Evolutionary conservation across 2,329 filamentous ascomycete species (phyloP).

Genomic region (Cytospora mali): DNA sequence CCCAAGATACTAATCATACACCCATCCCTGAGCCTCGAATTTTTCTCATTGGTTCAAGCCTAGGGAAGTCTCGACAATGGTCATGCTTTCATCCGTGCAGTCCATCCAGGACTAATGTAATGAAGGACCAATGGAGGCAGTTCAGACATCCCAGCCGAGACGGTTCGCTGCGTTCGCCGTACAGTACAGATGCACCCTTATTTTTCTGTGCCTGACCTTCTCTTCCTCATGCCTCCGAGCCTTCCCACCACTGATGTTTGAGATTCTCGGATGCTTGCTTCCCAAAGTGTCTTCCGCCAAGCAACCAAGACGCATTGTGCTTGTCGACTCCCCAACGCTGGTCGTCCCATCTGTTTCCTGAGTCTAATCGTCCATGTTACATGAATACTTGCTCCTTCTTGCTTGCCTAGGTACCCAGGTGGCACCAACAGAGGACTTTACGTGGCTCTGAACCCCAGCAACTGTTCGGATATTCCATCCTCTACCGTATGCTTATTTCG

Average conservation of each 20-base stretch:
- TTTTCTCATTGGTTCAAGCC: conserved; percentile 44
- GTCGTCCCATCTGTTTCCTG: background rate
- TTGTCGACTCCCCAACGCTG: conserved; percentile 19
- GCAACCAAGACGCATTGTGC: conserved; percentile 3
- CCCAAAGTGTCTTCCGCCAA: conserved; percentile 9
- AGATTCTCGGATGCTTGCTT: conserved; percentile 25
- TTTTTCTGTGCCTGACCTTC: conserved; percentile 35
- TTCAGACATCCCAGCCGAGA: conserved; percentile 45
- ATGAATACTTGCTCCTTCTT: conserved; percentile 6
- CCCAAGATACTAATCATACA: conserved; percentile 24
- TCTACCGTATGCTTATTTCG: conserved; percentile 15
- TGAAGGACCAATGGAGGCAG: conserved; percentile 46
- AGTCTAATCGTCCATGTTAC: background rate
- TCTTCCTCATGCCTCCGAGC: conserved; percentile 30
- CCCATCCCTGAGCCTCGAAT: conserved; percentile 23
- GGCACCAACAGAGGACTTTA: background rate
- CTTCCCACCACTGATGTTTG: conserved; percentile 16
- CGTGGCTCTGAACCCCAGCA: conserved; percentile 9
- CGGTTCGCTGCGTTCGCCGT: conserved; percentile 37
- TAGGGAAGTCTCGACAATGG: conserved; percentile 48
- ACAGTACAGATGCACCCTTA: conserved; percentile 25
- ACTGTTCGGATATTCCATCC: conserved; percentile 4
- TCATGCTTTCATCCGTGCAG: conserved; percentile 55
- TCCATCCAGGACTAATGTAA: conserved; percentile 48
- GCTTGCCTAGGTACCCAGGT: background rate